A percentile compares a stretch with the other conserved stretches of the same genome.
These are phyloP conservation scores for Citeromyces hawaiiensis DNA, from an alignment of 1,139 yeast genomes.

Conservation along the genomic window DNA sequence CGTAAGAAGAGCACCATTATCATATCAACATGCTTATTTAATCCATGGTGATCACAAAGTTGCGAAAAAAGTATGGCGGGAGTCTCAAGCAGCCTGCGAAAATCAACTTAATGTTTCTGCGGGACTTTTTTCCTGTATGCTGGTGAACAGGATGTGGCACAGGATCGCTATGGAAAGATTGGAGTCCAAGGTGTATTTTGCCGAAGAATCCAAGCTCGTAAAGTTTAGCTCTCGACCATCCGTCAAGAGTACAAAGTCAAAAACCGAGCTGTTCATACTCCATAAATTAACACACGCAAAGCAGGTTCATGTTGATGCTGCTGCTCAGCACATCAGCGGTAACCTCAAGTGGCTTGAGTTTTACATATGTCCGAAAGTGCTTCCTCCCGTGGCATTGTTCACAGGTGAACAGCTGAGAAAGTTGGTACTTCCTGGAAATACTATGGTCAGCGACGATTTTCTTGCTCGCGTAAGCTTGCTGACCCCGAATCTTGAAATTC, in stretches of 20 bases:
- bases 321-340: conserved; percentile 25
- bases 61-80: conserved; percentile 40
- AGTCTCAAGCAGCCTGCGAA: conserved; percentile 5
- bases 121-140: conserved; percentile 39
- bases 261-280: conserved; percentile 28
- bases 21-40: conserved; percentile 45
- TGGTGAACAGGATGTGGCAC: conserved; percentile 59
- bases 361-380: conserved; percentile 66
- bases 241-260: conserved; percentile 9
- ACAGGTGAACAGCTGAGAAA: conserved; percentile 32
- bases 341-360: conserved; percentile 59
- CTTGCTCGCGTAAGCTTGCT: conserved; percentile 34
- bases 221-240: conserved; percentile 5
- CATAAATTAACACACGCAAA: conserved; percentile 31
- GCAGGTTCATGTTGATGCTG: conserved; percentile 28
- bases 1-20: conserved; percentile 51
- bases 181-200: conserved; percentile 41
- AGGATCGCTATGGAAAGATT: conserved; percentile 40
- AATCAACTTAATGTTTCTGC: conserved; percentile 2
- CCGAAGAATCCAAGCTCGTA: conserved; percentile 30
- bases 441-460: conserved; percentile 45
- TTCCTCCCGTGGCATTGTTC: conserved; percentile 37
- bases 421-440: conserved; percentile 67
- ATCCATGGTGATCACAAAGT: conserved; percentile 38
- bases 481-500: conserved; percentile 46